Conservation (phyloP, 352 stramenopile species). For the Nannochloropsis limnetica region DNA sequence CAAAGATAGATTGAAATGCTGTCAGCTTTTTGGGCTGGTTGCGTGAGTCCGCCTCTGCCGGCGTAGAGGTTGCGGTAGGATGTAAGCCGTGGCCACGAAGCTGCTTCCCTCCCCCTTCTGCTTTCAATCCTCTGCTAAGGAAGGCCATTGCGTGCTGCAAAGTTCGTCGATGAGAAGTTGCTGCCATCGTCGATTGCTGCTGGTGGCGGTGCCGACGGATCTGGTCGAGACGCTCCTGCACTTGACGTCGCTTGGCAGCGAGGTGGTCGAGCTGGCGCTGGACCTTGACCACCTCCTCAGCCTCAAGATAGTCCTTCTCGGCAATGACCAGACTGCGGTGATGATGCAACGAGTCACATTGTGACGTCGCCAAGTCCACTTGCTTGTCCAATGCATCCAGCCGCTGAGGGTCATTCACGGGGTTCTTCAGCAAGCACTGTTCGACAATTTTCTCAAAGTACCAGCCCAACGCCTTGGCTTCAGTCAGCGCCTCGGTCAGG, state of each 20-base stretch:
- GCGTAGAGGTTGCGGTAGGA: not conserved
- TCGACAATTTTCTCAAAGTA: not conserved
- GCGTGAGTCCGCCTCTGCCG: not conserved
- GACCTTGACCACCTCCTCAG: not conserved
- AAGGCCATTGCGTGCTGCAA: not conserved
- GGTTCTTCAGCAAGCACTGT: conserved; percentile 17
- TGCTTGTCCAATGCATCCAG: conserved; percentile 14
- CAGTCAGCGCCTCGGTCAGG: not conserved
- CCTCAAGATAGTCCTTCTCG: not conserved
- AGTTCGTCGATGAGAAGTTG: not conserved
- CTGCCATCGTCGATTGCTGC: not conserved
- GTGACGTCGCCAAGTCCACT: not conserved
- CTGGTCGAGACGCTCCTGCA: conserved; percentile 21
- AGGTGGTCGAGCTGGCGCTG: not conserved
- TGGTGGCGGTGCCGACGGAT: not conserved
- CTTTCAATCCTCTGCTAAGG: not conserved
- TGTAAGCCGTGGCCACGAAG: not conserved
- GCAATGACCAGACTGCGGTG: not conserved
- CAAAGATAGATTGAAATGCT: conserved; percentile 30
- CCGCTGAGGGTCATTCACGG: conserved; percentile 17
- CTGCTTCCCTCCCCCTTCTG: not conserved
- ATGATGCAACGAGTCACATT: conserved; percentile 23
- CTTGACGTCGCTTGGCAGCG: not conserved
- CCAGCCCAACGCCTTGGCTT: not conserved
- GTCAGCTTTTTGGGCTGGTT: not conserved